Evolutionary conservation across 2,329 filamentous ascomycete species (phyloP).

Genomic region (Stemphylium vesicarium): DNA sequence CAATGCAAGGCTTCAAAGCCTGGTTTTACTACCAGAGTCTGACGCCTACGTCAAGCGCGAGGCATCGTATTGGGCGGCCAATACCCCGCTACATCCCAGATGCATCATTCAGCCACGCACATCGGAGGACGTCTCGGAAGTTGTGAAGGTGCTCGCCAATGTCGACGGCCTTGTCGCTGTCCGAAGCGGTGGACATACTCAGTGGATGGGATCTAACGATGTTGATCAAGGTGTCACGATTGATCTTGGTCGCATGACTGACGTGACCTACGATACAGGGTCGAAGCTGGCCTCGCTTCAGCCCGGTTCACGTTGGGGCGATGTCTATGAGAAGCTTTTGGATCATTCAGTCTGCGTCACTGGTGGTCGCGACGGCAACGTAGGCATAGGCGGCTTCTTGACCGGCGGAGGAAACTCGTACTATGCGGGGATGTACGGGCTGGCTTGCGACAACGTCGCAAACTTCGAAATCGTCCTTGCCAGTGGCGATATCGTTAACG

Average conservation of each 20-base stretch:
- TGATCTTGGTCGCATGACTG: slow-evolving; percentile 32
- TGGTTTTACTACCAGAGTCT: no score
- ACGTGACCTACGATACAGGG: slow-evolving; percentile 23
- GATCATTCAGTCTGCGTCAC: slow-evolving; percentile 29
- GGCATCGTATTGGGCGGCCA: no score
- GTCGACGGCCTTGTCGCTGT: slow-evolving; percentile 38
- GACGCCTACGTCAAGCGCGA: no score
- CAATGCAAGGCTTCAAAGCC: no score
- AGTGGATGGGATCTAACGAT: slow-evolving; percentile 34
- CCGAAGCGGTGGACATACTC: slow-evolving; percentile 41
- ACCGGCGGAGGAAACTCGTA: slow-evolving; percentile 40
- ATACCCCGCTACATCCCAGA: no score
- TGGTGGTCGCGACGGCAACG: slow-evolving; percentile 37
- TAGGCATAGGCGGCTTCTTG: slow-evolving; percentile 36
- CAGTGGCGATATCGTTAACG: slow-evolving; percentile 12
- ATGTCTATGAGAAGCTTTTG: slow-evolving; percentile 39
- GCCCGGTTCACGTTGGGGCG: slow-evolving; percentile 41
- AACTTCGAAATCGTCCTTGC: slow-evolving; percentile 44
- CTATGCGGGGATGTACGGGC: slow-evolving; percentile 36
- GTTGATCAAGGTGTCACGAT: slow-evolving; percentile 39
- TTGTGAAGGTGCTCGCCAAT: no score
- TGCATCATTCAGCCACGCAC: no score
- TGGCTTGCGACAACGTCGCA: slow-evolving; percentile 43
- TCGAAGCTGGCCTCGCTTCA: slow-evolving; percentile 33
- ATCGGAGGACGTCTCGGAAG: no score